Evolutionary conservation across 768 basidiomycete species (phyloP).

Genomic region (Tricholoma sp.): DNA sequence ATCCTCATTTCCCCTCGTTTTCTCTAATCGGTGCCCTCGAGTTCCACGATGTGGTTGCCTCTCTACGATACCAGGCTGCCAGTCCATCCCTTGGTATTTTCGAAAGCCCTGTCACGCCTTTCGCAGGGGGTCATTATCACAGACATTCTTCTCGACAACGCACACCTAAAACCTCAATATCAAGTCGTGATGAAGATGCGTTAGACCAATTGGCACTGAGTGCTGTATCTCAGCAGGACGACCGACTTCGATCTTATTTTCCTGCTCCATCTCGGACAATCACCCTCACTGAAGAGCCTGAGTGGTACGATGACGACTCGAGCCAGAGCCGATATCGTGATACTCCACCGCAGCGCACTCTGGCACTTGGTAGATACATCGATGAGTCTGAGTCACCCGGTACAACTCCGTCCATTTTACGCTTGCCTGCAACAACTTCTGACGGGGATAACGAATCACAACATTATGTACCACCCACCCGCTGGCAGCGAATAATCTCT

Average conservation of each 20-base stretch:
- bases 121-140: constrained; percentile 73
- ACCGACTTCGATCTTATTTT: constrained; percentile 27
- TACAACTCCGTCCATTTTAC: constrained; percentile 51
- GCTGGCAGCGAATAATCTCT: constrained; percentile 32
- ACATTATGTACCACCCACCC: constrained; percentile 34
- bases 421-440: constrained; percentile 45
- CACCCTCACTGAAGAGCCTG: constrained; percentile 17
- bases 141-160: constrained; percentile 21
- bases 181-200: constrained; percentile 31
- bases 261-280: constrained; percentile 21
- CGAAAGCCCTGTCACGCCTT: constrained; percentile 63
- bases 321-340: constrained; percentile 1
- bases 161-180: constrained; percentile 21
- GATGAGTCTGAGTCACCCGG: constrained; percentile 11
- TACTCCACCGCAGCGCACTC: background rate
- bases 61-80: constrained; percentile 67
- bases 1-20: constrained; percentile 67
- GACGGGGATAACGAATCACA: constrained; percentile 41
- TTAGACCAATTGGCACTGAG: constrained; percentile 51
- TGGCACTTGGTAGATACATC: constrained; percentile 2
- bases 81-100: constrained; percentile 56
- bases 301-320: constrained; percentile 8
- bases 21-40: constrained; percentile 94
- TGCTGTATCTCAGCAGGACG: constrained; percentile 40
- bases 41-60: constrained; percentile 87